Evolutionary conservation across 1,284 basidiomycete genomes (phyloP), one percentile per base, ranked within the genome.

Genomic region (Inonotus hispidus): DNA sequence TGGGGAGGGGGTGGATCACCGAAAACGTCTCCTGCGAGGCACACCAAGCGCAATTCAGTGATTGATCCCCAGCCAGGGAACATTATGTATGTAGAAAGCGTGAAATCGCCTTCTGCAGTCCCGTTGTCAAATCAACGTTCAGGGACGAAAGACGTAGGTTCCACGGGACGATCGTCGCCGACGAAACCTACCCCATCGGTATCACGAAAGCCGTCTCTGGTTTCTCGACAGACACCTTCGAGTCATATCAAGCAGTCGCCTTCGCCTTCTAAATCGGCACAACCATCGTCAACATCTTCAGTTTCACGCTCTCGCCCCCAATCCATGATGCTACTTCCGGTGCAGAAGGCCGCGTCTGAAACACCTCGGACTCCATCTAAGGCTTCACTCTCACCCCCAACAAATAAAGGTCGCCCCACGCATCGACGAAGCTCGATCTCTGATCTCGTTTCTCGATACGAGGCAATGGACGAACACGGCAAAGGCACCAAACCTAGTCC

Each of bases 361-460:
- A 74, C 70, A 35, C 59, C 76, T 46, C 65, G 68, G 14, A 65
- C 72, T 1, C 54, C 67, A 35, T 67, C 72, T 10, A 67, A 73
- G n/a, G 69, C 74, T 41, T 72, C 71, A 23, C 72, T 83, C 10
- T 67, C 74, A 39, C 75, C 81, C 41, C 80, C 81, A 1, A 65
- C 70, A 19, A 63, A 71, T 10, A 67, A 67, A n/a, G 58, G 67
- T 6, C 69, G 66, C 45, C 77, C 77, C 27, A 67, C 71, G 13
- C 66, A 68, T 7, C 79, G 90, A 21, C 78, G 90, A 52, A 87
- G 84, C 16, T 92, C 90, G 0, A 92, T 92, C 63, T 83, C 89
- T 52, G 84, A 92, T 68, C 90, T 92, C 81, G 90, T 92, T 21
- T 87, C 88, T 65, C 80, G 77, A 47, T 92, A 85, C 69, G 90